Conservation (phyloP, 2,329 filamentous ascomycete genomes). For the Pseudogymnoascus sp. region DNA sequence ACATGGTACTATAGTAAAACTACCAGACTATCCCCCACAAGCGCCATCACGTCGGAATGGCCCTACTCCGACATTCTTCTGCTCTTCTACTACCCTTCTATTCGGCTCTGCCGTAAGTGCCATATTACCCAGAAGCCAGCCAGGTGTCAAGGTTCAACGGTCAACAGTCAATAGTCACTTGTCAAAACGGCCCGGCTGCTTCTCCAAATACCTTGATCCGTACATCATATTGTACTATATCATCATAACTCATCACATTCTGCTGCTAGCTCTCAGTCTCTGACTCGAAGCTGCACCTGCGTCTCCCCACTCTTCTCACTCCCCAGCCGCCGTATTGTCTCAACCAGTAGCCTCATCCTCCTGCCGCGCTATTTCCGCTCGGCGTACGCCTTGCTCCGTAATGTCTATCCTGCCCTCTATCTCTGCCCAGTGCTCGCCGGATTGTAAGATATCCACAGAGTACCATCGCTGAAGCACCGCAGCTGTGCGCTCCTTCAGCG, state of each 20-base stretch:
- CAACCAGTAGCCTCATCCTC: constrained; percentile 15
- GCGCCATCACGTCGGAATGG: background rate
- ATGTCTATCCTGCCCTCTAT: constrained; percentile 25
- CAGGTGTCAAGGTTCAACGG: background rate
- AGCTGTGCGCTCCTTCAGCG: constrained; percentile 25
- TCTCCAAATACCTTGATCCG: background rate
- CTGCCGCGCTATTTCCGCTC: constrained; percentile 18
- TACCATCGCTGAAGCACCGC: constrained; percentile 28
- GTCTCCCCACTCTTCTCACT: background rate
- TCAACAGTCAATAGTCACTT: background rate
- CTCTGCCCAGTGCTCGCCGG: constrained; percentile 29
- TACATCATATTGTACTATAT: background rate
- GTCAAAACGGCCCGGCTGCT: background rate
- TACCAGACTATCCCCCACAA: background rate
- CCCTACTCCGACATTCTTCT: background rate
- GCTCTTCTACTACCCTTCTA: background rate
- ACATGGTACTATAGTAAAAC: too few relatives aligned
- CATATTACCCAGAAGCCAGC: background rate
- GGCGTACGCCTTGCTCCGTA: constrained; percentile 24
- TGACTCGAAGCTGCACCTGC: background rate
- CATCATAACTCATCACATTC: background rate
- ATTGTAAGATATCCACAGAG: constrained; percentile 22
- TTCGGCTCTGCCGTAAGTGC: background rate
- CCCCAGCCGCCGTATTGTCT: background rate
- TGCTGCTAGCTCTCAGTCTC: background rate